Conservation (phyloP, 345 rosid genomes). For the Gynandropsis gynandra region DNA sequence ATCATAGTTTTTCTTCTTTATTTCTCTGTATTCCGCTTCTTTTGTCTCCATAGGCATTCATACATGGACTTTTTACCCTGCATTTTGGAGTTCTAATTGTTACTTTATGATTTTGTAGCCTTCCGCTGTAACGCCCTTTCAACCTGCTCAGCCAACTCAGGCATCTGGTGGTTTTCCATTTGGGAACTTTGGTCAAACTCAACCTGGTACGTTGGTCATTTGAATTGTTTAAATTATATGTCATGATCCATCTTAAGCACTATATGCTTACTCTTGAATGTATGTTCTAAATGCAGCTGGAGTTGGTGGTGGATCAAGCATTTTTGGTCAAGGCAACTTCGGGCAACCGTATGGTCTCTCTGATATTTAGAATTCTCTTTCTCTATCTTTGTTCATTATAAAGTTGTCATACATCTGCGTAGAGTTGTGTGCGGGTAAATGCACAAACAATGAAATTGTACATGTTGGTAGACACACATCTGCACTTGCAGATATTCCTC, state of each 20-base stretch:
- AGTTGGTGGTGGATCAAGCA: constrained; percentile 37
- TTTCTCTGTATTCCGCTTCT: neutral
- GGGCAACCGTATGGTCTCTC: constrained; percentile 45
- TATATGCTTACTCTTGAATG: constrained; percentile 9
- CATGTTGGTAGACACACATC: neutral
- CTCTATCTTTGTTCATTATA: constrained; percentile 2
- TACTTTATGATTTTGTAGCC: constrained; percentile 31
- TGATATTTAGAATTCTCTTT: constrained; percentile 15
- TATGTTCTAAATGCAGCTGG: constrained; percentile 27
- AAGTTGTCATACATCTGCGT: neutral
- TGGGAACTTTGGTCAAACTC: constrained; percentile 49
- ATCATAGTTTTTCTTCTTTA: constrained; percentile 1
- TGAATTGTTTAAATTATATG: constrained; percentile 7
- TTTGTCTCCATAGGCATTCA: too few relatives aligned
- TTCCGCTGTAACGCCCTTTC: constrained; percentile 37
- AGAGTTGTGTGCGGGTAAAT: too few relatives aligned
- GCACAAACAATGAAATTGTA: neutral
- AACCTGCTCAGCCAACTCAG: constrained; percentile 50
- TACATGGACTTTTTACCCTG: too few relatives aligned
- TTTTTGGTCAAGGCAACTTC: constrained; percentile 44
- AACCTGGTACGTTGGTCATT: constrained; percentile 36
- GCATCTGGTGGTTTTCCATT: constrained; percentile 37
- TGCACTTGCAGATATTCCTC: constrained; percentile 7
- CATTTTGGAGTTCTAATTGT: constrained; percentile 4
- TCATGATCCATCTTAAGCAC: constrained; percentile 7